Conservation (phyloP, 1,284 basidiomycete genomes). For the Ustilago shanxiensis region DNA sequence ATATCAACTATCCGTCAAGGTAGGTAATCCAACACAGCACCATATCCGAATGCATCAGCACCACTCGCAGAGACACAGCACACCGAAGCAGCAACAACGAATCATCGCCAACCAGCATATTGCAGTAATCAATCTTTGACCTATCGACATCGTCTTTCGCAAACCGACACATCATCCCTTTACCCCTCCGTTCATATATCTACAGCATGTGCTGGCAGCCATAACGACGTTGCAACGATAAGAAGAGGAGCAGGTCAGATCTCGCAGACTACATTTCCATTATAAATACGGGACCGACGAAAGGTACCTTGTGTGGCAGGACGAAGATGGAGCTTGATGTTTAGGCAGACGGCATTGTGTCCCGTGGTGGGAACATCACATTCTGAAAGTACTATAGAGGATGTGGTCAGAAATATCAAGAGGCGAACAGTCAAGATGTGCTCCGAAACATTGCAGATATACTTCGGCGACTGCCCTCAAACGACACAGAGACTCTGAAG, state of each 20-base stretch:
- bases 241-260: too few relatives aligned
- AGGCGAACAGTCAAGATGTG: too few relatives aligned
- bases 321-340: too few relatives aligned
- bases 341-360: too few relatives aligned
- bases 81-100: constrained; percentile 14
- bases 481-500: neutral
- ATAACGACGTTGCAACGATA: too few relatives aligned
- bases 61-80: constrained; percentile 32
- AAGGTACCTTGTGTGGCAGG: too few relatives aligned
- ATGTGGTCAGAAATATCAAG: too few relatives aligned
- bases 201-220: neutral
- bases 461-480: neutral
- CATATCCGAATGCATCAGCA: constrained; percentile 17
- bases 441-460: too few relatives aligned
- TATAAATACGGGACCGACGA: too few relatives aligned
- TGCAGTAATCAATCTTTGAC: neutral
- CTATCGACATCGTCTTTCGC: neutral
- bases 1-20: constrained; percentile 58
- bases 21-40: constrained; percentile 37
- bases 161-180: neutral
- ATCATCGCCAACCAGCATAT: constrained; percentile 2
- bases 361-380: too few relatives aligned
- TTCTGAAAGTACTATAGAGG: too few relatives aligned
- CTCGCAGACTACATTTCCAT: too few relatives aligned
- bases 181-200: neutral